A percentile compares a stretch with the other conserved stretches of the same genome.
These are phyloP conservation scores for Xylaria sp. DNA, from an alignment of 2,329 filamentous ascomycete species.

Conservation along the genomic window DNA sequence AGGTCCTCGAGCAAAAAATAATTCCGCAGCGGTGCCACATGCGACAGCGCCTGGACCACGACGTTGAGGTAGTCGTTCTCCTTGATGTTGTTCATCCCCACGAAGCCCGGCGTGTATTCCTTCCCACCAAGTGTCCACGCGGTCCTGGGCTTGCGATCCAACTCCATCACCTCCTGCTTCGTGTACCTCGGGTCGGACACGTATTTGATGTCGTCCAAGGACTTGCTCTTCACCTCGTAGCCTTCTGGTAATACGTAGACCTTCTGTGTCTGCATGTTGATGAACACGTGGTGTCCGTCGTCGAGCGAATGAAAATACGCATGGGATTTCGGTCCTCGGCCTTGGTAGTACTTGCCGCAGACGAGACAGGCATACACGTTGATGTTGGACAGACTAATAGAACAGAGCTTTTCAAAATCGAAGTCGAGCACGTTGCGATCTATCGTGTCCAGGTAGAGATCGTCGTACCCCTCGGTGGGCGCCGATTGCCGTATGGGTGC, in stretches of 20 bases:
- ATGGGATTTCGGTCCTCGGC: constrained; percentile 88
- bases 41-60: constrained; percentile 85
- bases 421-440: constrained; percentile 92
- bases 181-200: constrained; percentile 90
- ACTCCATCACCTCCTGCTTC: constrained; percentile 74
- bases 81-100: constrained; percentile 99
- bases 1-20: constrained; percentile 90
- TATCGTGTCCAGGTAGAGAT: constrained; percentile 97
- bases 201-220: constrained; percentile 96
- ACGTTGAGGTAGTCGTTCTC: constrained; percentile 99
- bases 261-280: constrained; percentile 93
- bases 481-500: constrained; percentile 70
- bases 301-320: constrained; percentile 98
- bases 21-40: constrained; percentile 87
- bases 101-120: constrained; percentile 89
- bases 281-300: constrained; percentile 93
- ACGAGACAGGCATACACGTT: constrained; percentile 98
- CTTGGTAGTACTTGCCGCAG: constrained; percentile 97
- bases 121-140: constrained; percentile 80
- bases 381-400: constrained; percentile 93
- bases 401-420: constrained; percentile 98
- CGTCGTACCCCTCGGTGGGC: constrained; percentile 85
- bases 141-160: constrained; percentile 68
- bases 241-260: constrained; percentile 93
- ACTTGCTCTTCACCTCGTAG: constrained; percentile 94